Evolutionary conservation across 2,329 filamentous ascomycete genomes (phyloP), one percentile per base, ranked within the genome.

Genomic region (Hypomyces rosellus): DNA sequence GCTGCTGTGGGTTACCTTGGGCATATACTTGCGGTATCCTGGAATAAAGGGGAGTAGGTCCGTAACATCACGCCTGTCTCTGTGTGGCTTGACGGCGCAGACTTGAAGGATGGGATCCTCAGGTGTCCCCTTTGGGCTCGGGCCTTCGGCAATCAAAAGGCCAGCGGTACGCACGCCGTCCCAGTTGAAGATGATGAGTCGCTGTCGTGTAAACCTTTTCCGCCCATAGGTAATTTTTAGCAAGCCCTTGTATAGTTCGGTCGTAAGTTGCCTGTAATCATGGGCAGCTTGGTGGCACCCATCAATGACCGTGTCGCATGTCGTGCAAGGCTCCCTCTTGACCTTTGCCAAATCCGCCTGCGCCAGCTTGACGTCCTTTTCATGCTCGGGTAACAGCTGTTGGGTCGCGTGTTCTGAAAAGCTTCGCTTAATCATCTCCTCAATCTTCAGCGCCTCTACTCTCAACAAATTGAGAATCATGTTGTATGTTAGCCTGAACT

Each of bases 391-490:
- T 1, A 97, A 75, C 12, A 97, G 72, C 55, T 95, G 91, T 64
- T 99, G 93, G 0, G 92, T 97, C 20, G 92, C 92, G 69, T 99
- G 93, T 68, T 99, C 93, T 47, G 92, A 96, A 75, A 99, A 99
- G 67, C 91, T 96, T 57, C 93, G 86, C 77, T 99, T 99, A 74
- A 99, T 99, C 93, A 99, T 99, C 70, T 99, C 93, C 67, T 99
- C 93, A 59, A 99, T 97, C 73, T 96, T 97, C 57, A 99, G 72
- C 2, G 93, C 93, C 68, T 99, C 93, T 2, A 99, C 93, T 34
- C 93, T 86, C 45, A 99, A 76, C 33, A 99, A 75, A 63, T 97
- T 99, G 30, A 99, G 74, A 54, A 99, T 99, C 93, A 99, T 99
- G 70, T 97, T 99, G 75, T 99, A 99, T 0, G 95, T 99, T 44